Base-by-base conservation (phyloP, 2,329 filamentous ascomycete species). In the Pseudohalonectria lignicola region DNA sequence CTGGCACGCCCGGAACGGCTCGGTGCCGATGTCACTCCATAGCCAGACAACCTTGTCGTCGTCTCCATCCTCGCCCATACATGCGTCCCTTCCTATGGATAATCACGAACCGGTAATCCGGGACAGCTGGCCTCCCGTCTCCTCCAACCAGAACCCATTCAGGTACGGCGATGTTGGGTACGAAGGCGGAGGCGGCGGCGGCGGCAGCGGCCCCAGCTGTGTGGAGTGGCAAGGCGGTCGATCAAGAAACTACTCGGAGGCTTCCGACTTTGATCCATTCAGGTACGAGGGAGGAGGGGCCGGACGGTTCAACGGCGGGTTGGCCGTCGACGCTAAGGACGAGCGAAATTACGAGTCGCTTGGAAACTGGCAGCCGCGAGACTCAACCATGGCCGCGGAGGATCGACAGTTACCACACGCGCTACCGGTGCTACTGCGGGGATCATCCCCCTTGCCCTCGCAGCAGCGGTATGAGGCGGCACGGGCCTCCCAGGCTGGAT, bases 31-130 rank as follows among this genome's bases (percentile, higher is more conserved):
- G 32, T 63, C 60, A 1, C 31, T 55, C 15, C 51, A 47, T 32
- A 62, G 58, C 48, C 53, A 54, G 29, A 56, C 51, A 18, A 61
- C 58, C 1, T 34, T 59, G 3, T 57, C 57, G 10, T 57, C 60
- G 1, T 42, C 51, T 0, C 51, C 55, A 0, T 51, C 53, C 0
- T 60, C 59, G 3, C 58, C 56, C 1, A 40, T 49, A 6, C 52
- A 51, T 38, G 48, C 48, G 2, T 41, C 49, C 2, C 37, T 49
- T 19, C 42, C 45, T 0, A 43, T 38, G 12, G 52, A 53, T 34
- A 53, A 49, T 29, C 51, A 53, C 40, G 59, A 59, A 34, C 56
- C 58, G 0, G 47, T 46, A 16, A 54, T 59, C 31, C 50, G 52
- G 2, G 50, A 54, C 33, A 57, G 54, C 29, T 57, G 50, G 54